These are phyloP conservation scores for Rhynchosporium secalis DNA, from an alignment of 2,329 filamentous ascomycete species.

Conservation along the genomic window DNA sequence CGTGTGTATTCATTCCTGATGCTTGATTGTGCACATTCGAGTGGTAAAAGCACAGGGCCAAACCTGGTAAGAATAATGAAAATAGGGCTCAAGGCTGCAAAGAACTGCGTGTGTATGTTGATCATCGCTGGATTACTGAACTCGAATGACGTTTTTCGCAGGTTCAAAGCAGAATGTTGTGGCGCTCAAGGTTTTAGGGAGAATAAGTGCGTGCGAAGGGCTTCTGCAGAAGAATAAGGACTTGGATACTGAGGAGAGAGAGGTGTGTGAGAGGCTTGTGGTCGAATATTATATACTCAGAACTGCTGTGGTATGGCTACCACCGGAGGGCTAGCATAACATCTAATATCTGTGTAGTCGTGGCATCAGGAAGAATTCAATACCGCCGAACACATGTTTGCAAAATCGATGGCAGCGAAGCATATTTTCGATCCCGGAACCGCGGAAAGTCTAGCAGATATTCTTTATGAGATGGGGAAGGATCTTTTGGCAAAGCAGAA, in stretches of 20 bases:
- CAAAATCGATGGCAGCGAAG: constrained; percentile 51
- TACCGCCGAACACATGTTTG: constrained; percentile 76
- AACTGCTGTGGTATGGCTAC: constrained; percentile 54
- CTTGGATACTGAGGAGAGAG: constrained; percentile 30
- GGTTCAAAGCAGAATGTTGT: constrained; percentile 51
- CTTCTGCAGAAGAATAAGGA: constrained; percentile 40
- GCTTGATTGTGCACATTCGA: constrained; percentile 57
- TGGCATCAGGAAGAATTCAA: constrained; percentile 74
- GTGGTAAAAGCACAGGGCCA: constrained; percentile 35
- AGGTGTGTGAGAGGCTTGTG: constrained; percentile 37
- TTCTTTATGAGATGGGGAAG: constrained; percentile 72
- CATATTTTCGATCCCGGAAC: constrained; percentile 48
- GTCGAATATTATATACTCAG: constrained; percentile 40
- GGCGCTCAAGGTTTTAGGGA: constrained; percentile 62
- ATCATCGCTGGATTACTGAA: neutral
- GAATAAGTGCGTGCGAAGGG: constrained; percentile 58
- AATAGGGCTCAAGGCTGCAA: constrained; percentile 65
- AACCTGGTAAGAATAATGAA: constrained; percentile 60
- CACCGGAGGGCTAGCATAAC: constrained; percentile 25
- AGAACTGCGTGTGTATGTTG: constrained; percentile 59
- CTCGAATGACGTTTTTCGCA: constrained; percentile 20
- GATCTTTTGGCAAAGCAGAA: constrained; percentile 54
- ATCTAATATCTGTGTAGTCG: constrained; percentile 52
- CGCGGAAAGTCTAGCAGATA: constrained; percentile 63
- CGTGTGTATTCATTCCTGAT: constrained; percentile 65